A percentile compares a stretch with the other conserved stretches of the same genome.
phyloP scores from a whole-genome alignment of 768 basidiomycete genomes.

The Hygrophoropsis aurantiaca region DNA sequence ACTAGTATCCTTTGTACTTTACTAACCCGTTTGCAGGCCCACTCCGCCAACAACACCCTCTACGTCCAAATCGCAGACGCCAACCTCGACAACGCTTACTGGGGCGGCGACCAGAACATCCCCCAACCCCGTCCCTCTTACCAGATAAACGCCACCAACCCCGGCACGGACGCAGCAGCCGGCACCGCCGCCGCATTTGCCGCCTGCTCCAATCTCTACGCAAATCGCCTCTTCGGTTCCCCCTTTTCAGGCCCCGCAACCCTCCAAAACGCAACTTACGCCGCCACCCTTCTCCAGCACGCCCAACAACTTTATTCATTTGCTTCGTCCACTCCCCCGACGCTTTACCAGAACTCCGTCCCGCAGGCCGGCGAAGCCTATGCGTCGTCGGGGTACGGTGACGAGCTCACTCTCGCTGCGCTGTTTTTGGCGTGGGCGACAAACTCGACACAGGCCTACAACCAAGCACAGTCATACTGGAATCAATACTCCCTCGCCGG shows the following conservation, averaged over 20 bases:
- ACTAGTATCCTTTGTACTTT: neutral
- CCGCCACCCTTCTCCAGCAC: slow-evolving; percentile 66
- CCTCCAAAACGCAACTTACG: slow-evolving; percentile 72
- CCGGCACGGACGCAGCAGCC: slow-evolving; percentile 90
- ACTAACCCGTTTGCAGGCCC: slow-evolving; percentile 52
- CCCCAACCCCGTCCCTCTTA: slow-evolving; percentile 74
- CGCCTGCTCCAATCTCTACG: slow-evolving; percentile 81
- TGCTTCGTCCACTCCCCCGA: slow-evolving; percentile 65
- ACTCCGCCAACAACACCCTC: slow-evolving; percentile 69
- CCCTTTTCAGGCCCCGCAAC: slow-evolving; percentile 61
- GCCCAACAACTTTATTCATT: slow-evolving; percentile 75
- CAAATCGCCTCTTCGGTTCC: slow-evolving; percentile 53
- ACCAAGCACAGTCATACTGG: slow-evolving; percentile 65
- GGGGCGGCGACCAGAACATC: slow-evolving; percentile 84
- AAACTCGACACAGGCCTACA: slow-evolving; percentile 57
- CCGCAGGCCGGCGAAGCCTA: slow-evolving; percentile 66
- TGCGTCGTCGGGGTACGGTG: slow-evolving; percentile 66
- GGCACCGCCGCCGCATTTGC: slow-evolving; percentile 85
- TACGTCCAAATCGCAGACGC: slow-evolving; percentile 39
- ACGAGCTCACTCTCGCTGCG: slow-evolving; percentile 75
- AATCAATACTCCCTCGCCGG: slow-evolving; percentile 51
- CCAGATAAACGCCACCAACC: slow-evolving; percentile 74
- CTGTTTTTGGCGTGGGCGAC: slow-evolving; percentile 74
- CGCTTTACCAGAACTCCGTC: slow-evolving; percentile 68
- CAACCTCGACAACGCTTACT: slow-evolving; percentile 73